A percentile compares a stretch with the other conserved stretches of the same genome.
Evolutionary conservation across 2,329 filamentous ascomycete genomes (phyloP).

Genomic region (Didymosphaeria variabile): DNA sequence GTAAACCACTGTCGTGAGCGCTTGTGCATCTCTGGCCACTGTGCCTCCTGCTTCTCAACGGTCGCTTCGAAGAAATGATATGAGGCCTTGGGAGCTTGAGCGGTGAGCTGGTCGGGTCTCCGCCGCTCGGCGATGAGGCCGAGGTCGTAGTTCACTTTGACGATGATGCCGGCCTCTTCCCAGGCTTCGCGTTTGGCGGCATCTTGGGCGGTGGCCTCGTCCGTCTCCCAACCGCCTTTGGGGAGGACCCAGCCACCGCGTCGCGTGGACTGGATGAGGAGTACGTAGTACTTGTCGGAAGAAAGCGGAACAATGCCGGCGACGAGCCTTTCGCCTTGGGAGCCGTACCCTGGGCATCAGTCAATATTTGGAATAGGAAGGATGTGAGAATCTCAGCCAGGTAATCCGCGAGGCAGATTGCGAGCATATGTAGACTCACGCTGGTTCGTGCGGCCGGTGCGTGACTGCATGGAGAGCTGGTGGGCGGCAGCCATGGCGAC

Average conservation of each 20-base stretch:
- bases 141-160: slow-evolving; percentile 84
- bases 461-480: slow-evolving; percentile 67
- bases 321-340: slow-evolving; percentile 91
- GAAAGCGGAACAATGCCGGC: slow-evolving; percentile 93
- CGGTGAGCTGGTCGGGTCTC: slow-evolving; percentile 60
- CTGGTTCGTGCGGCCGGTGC: slow-evolving; percentile 80
- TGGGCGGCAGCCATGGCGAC: slow-evolving; percentile 55
- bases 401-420: not conserved
- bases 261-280: slow-evolving; percentile 91
- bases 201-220: slow-evolving; percentile 86
- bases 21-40: slow-evolving; percentile 96
- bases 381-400: not conserved
- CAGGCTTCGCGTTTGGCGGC: slow-evolving; percentile 90
- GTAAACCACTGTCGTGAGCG: slow-evolving; percentile 89
- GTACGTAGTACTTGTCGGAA: slow-evolving; percentile 82
- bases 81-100: slow-evolving; percentile 74
- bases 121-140: slow-evolving; percentile 87
- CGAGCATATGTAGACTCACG: slow-evolving; percentile 66
- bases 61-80: slow-evolving; percentile 88
- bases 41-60: slow-evolving; percentile 83
- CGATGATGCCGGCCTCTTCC: slow-evolving; percentile 95
- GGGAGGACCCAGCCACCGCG: slow-evolving; percentile 95
- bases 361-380: slow-evolving; percentile 18
- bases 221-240: slow-evolving; percentile 96
- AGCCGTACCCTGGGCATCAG: slow-evolving; percentile 77